These are phyloP conservation scores for Beta vulgaris DNA, from an alignment of 148 eudicot genomes.

Conservation along the genomic window DNA sequence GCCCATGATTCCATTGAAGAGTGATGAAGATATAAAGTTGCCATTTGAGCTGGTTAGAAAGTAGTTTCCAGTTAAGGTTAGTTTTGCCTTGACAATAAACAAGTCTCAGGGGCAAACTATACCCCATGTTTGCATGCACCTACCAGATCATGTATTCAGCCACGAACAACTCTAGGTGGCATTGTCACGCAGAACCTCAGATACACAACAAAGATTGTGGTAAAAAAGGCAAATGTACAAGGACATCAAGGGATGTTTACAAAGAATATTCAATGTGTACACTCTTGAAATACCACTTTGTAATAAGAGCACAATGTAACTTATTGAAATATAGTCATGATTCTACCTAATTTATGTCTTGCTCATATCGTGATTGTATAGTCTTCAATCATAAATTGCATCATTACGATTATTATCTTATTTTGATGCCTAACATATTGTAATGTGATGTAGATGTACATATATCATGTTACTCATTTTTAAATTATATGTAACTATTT, in stretches of 20 bases:
- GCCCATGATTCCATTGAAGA: neutral
- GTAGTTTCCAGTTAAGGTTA: neutral
- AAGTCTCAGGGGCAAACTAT: conserved; percentile 5
- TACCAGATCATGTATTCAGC: too few relatives aligned
- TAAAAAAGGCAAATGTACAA: neutral
- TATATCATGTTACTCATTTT: neutral
- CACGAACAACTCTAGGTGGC: neutral
- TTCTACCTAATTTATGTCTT: too few relatives aligned
- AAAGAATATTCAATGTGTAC: neutral
- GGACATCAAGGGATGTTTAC: neutral
- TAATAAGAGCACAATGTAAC: neutral
- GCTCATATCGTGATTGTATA: too few relatives aligned
- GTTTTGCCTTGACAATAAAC: conserved; percentile 4
- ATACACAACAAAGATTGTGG: neutral
- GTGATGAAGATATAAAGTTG: neutral
- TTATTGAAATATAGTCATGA: too few relatives aligned
- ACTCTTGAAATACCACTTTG: too few relatives aligned
- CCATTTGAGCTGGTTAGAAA: conserved; percentile 8
- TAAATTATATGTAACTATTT: neutral
- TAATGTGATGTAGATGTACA: too few relatives aligned
- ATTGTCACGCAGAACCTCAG: neutral
- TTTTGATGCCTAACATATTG: too few relatives aligned
- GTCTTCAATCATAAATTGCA: too few relatives aligned
- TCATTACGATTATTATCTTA: too few relatives aligned
- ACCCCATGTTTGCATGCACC: neutral